Evolutionary conservation across 2,329 filamentous ascomycete genomes (phyloP).

Genomic region (Talaromyces verruculosus): DNA sequence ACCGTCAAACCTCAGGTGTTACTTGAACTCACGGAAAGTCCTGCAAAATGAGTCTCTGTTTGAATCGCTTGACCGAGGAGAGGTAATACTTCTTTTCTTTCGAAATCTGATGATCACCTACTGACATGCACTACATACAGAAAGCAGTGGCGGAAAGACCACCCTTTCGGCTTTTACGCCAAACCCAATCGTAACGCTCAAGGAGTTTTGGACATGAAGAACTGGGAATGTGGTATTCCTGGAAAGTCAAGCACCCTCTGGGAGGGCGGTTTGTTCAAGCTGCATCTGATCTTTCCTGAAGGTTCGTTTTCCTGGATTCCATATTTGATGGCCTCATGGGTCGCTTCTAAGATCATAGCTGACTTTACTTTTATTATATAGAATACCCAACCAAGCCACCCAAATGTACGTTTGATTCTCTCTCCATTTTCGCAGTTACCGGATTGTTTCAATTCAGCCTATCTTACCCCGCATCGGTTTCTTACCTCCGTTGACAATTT

Average conservation of each 20-base stretch:
- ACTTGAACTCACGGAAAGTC: background rate
- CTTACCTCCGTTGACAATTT: background rate
- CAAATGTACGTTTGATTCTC: constrained; percentile 71
- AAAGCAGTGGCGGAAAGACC: constrained; percentile 95
- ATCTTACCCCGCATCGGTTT: background rate
- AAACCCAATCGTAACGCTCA: constrained; percentile 77
- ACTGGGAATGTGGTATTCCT: constrained; percentile 94
- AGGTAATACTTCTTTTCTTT: constrained; percentile 7
- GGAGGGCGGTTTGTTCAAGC: constrained; percentile 96
- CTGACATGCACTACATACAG: constrained; percentile 48
- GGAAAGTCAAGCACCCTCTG: constrained; percentile 96
- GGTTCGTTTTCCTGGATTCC: constrained; percentile 56
- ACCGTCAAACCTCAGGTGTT: background rate
- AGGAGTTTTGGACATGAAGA: constrained; percentile 85
- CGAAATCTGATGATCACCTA: background rate
- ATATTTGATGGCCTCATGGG: background rate
- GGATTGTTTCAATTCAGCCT: background rate
- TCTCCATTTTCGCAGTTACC: background rate
- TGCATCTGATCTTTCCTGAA: constrained; percentile 89
- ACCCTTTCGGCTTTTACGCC: constrained; percentile 96
- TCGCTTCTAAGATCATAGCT: constrained; percentile 12
- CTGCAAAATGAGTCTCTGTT: constrained; percentile 19
- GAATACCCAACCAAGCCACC: constrained; percentile 98
- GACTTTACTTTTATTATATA: constrained; percentile 41
- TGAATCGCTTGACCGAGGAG: constrained; percentile 21